A percentile compares a stretch with the other conserved stretches of the same genome.
These are phyloP conservation scores for Puccinia novopanici DNA, from an alignment of 1,284 basidiomycete genomes.

Conservation along the genomic window DNA sequence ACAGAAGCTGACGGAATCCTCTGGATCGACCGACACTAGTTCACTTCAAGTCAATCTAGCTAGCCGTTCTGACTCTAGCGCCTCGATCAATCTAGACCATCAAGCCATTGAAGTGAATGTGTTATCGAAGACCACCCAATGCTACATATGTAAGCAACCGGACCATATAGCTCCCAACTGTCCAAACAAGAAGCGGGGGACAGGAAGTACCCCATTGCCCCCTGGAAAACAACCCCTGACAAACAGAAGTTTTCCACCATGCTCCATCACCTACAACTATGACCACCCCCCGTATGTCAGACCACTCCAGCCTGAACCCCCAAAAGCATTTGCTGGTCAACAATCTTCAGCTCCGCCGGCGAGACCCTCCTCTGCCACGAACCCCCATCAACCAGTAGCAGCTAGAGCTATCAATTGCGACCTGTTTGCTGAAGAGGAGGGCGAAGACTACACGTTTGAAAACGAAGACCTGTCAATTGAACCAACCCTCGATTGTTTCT, in stretches of 20 bases:
- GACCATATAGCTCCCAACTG: not conserved
- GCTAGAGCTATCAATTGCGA: too few species aligned
- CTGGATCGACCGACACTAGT: too few species aligned
- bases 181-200: not conserved
- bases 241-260: not conserved
- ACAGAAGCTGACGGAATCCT: too few species aligned
- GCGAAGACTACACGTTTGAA: not conserved
- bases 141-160: not conserved
- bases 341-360: too few species aligned
- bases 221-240: too few species aligned
- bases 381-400: too few species aligned
- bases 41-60: not conserved
- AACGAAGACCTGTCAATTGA: not conserved
- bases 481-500: not conserved
- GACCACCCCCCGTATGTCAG: not conserved
- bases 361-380: too few species aligned
- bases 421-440: not conserved
- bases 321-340: too few species aligned
- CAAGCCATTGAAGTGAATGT: too few species aligned
- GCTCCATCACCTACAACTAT: too few species aligned
- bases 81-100: too few species aligned
- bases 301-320: not conserved
- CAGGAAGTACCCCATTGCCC: too few species aligned
- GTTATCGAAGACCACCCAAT: not conserved
- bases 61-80: not conserved